Evolutionary conservation across 2,329 filamentous ascomycete genomes (phyloP).

Genomic region (Venturia carpophila): DNA sequence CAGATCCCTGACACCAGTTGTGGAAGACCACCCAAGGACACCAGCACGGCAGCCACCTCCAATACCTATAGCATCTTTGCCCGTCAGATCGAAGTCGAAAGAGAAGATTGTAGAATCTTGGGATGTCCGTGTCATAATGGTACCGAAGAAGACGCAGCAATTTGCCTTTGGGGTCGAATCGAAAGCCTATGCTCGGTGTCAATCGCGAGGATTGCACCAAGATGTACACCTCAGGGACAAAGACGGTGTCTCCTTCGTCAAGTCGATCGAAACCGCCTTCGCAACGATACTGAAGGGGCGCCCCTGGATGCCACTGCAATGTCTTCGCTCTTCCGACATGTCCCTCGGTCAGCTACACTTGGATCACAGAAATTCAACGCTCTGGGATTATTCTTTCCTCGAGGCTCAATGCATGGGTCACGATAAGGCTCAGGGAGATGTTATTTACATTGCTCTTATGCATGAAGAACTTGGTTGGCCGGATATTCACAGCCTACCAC

Average conservation of each 20-base stretch:
- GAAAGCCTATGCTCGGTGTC: slow-evolving; percentile 32
- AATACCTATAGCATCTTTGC: slow-evolving; percentile 22
- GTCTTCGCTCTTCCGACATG: slow-evolving; percentile 33
- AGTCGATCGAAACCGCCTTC: slow-evolving; percentile 31
- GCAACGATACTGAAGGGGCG: slow-evolving; percentile 31
- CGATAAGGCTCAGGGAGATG: slow-evolving; percentile 35
- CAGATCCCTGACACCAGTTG: slow-evolving; percentile 16
- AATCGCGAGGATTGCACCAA: slow-evolving; percentile 33
- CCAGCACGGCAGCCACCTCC: not conserved
- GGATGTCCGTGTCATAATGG: slow-evolving; percentile 32
- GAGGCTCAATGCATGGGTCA: slow-evolving; percentile 36
- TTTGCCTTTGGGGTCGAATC: slow-evolving; percentile 34
- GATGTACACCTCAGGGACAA: slow-evolving; percentile 31
- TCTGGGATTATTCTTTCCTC: slow-evolving; percentile 35
- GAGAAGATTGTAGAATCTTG: slow-evolving; percentile 28
- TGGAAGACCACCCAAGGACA: not conserved
- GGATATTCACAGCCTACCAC: slow-evolving; percentile 32
- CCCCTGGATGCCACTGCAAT: slow-evolving; percentile 35
- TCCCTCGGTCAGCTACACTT: slow-evolving; percentile 29
- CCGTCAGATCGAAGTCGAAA: slow-evolving; percentile 32
- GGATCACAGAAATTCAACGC: slow-evolving; percentile 27
- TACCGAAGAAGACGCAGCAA: slow-evolving; percentile 31
- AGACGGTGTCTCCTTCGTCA: slow-evolving; percentile 32
- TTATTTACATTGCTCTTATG: slow-evolving; percentile 35
- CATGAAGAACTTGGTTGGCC: slow-evolving; percentile 35